These are phyloP conservation scores for Rhodotorula sp. DNA, from an alignment of 1,284 basidiomycete species.

Conservation along the genomic window DNA sequence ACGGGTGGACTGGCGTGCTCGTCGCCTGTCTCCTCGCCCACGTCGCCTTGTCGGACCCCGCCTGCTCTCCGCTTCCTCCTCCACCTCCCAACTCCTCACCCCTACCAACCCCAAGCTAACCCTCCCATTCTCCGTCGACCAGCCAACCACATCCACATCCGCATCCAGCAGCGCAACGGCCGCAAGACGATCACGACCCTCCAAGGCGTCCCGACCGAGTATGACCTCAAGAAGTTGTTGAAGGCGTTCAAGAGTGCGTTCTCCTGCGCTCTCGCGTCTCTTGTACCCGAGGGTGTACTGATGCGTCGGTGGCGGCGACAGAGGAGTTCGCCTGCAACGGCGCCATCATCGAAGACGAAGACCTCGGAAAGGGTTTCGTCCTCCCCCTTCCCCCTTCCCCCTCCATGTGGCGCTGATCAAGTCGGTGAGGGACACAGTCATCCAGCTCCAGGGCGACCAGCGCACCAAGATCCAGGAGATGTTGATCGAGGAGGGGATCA, in stretches of 20 bases:
- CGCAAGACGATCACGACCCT: slow-evolving; percentile 98
- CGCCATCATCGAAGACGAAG: slow-evolving; percentile 92
- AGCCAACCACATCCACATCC: slow-evolving; percentile 51
- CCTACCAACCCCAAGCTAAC: not conserved
- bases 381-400: not conserved
- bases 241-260: slow-evolving; percentile 93
- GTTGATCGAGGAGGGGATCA: slow-evolving; percentile 62
- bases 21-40: too few relatives aligned
- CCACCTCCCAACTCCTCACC: not conserved
- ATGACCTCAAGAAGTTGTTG: slow-evolving; percentile 96
- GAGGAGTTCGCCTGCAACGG: slow-evolving; percentile 99
- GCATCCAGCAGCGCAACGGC: slow-evolving; percentile 98
- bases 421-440: slow-evolving; percentile 56
- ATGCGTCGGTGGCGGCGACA: not conserved
- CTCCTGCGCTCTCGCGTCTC: too few relatives aligned
- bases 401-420: not conserved
- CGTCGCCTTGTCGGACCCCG: not conserved
- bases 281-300: not conserved
- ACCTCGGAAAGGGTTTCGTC: slow-evolving; percentile 69
- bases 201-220: slow-evolving; percentile 94
- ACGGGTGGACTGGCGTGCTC: too few relatives aligned
- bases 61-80: not conserved
- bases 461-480: slow-evolving; percentile 84
- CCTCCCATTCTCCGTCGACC: not conserved
- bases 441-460: slow-evolving; percentile 99